phyloP scores from a whole-genome alignment of 805 yeast genomes.

The Wickerhamiella cacticola region DNA sequence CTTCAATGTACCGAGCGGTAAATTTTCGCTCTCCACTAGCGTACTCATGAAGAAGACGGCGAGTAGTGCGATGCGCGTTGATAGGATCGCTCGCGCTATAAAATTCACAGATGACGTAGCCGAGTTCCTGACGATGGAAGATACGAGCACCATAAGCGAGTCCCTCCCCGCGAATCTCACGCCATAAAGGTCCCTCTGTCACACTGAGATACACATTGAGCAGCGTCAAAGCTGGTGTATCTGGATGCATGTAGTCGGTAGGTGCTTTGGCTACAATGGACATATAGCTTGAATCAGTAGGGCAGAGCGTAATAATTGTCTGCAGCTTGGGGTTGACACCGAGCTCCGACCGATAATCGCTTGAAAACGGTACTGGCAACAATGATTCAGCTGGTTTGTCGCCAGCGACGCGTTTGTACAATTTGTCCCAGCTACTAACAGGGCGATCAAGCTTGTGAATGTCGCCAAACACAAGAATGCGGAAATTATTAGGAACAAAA shows the following conservation, averaged over 20 bases:
- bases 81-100: slow-evolving; percentile 77
- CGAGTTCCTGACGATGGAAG: slow-evolving; percentile 47
- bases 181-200: slow-evolving; percentile 96
- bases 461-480: slow-evolving; percentile 64
- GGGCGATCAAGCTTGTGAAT: slow-evolving; percentile 41
- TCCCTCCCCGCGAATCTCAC: slow-evolving; percentile 90
- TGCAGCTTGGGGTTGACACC: slow-evolving; percentile 43
- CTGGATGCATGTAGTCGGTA: slow-evolving; percentile 41
- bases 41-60: slow-evolving; percentile 48
- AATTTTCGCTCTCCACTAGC: slow-evolving; percentile 43
- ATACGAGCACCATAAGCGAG: slow-evolving; percentile 79
- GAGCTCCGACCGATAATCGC: slow-evolving; percentile 40
- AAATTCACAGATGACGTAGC: slow-evolving; percentile 52
- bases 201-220: slow-evolving; percentile 68
- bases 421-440: slow-evolving; percentile 43
- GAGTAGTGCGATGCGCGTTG: slow-evolving; percentile 50
- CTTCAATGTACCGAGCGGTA: slow-evolving; percentile 50
- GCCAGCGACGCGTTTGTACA: slow-evolving; percentile 3
- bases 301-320: slow-evolving; percentile 57
- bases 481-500: slow-evolving; percentile 47
- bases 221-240: slow-evolving; percentile 56
- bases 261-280: slow-evolving; percentile 50
- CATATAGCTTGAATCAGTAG: slow-evolving; percentile 70
- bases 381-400: slow-evolving; percentile 16
- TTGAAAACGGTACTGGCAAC: slow-evolving; percentile 33